Base-by-base conservation (phyloP, 2,329 filamentous ascomycete species). In the Cryoendolithus antarcticus region DNA sequence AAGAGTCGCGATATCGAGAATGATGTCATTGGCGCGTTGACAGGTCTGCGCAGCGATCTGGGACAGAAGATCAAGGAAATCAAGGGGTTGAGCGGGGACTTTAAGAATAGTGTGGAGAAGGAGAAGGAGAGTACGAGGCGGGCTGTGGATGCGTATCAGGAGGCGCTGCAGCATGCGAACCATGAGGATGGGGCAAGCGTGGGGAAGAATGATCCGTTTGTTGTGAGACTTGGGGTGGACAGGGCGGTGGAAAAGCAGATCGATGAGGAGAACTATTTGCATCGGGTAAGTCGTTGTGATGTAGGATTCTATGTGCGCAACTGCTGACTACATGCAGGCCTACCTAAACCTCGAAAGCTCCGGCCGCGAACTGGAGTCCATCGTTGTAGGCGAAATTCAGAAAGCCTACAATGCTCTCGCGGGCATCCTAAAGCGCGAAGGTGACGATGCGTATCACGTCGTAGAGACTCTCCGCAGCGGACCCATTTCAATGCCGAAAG, bases 21-120 rank as follows among this genome's bases (percentile, higher is more conserved):
- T 45, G 89, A 96, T 55, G 86, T 98, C 34, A 86, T 96, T 47
- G 70, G 84, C 37, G 86, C 89, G 38, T 69, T 98, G 40, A 86
- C 80, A 2, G 86, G 86, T 1, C 67, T 98, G 39, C 71, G 91
- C 42, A 88, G 79, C 54, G 91, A 98, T 60, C 69, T 98, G 11
- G 82, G 82, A 45, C 86, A 93, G 59, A 98, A 98, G 67, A 93
- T 93, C 61, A 98, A 96, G 62, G 91, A 98, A 63, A 98, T 98
- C 66, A 94, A 93, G 65, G 81, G 78, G 49, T 68, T 98, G 10
- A 83, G 86, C 4, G 83, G 86, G 10, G 91, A 98, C 60, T 98
- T 98, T 65, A 94, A 94, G 64, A 98, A 94, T 58, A 83, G 81
- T 0, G 86, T 98, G 7, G 86, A 94, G 19, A 94, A 89, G 64